Percentiles rank a stretch among this genome's conserved stretches.
Conservation (phyloP, 306 rosid genomes). For the Lablab purpureus region DNA sequence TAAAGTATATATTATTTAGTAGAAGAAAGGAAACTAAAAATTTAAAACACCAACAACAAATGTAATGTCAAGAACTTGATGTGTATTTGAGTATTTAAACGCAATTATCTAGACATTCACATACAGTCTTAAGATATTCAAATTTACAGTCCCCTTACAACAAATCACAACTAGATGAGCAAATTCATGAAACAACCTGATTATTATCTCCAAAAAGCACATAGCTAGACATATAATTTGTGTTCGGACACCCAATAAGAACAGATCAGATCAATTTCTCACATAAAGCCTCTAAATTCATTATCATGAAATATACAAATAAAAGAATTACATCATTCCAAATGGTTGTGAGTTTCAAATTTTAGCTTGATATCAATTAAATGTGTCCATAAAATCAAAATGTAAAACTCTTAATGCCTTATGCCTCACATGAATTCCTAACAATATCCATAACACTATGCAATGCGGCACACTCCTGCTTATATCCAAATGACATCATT, state of each 20-base stretch:
- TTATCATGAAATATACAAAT: not conserved
- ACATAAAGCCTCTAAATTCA: not conserved
- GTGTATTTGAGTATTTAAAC: not conserved
- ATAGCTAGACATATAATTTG: not conserved
- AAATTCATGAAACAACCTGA: constrained; percentile 5
- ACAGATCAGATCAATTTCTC: not conserved
- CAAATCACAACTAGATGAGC: not conserved
- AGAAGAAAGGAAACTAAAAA: constrained; percentile 16
- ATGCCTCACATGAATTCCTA: not conserved
- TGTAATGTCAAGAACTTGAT: not conserved
- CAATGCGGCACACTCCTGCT: constrained; percentile 7
- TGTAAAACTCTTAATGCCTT: not conserved
- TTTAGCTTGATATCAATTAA: not conserved
- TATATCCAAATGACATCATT: constrained; percentile 27
- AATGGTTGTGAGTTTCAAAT: not conserved
- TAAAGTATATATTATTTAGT: not conserved
- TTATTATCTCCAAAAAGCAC: not conserved
- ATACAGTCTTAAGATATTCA: not conserved
- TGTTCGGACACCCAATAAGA: not conserved
- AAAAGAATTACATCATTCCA: constrained; percentile 1
- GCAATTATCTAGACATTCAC: not conserved
- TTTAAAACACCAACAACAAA: not conserved
- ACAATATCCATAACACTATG: constrained; percentile 33
- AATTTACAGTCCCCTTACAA: not conserved
- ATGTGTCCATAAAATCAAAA: constrained; percentile 3